Evolutionary conservation across 164 flowering plant genomes (phyloP), one percentile per base, ranked within the genome.

Genomic region (Stephania cephalantha): DNA sequence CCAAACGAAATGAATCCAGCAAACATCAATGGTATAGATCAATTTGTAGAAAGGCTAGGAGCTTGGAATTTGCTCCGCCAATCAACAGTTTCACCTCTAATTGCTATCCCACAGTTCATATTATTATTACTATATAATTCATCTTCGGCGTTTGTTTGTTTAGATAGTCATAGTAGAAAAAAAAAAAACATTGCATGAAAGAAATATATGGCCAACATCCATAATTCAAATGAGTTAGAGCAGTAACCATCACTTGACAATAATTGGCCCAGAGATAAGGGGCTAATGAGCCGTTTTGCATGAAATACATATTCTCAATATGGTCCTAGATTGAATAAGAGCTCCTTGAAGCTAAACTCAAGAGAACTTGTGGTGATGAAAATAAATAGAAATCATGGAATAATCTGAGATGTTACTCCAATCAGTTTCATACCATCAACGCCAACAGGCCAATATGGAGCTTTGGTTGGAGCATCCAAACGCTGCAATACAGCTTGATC

Each of bases 401-500:
- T 58, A 9, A 58, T 58, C 18, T 6, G 20, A 58, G 18, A 10
- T 15, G 64, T 58, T 58, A 58, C 0, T 46, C 55, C 29, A 70
- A 7, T 29, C 22, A 53, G 44, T 50, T 53, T 82, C 91, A 53
- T 46, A 93, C 99, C 99, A 76, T 86, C 90, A 81, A 84, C 90
- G 55, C 91, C 93, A 81, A 90, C 97, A 80, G 99, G 97, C 99
- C 99, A 95, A 75, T 58, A 73, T 52, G 99, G 97, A 85, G 99
- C 97, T 81, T 84, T 91, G 22, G 97, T 95, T 55, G 93, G 81
- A 81, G 97, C 94, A 90, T 91, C 97, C 83, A 95, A 74, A 22
- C 94, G 91, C 70, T 87, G 82, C 85, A 95, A 81, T 81, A 90
- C 86, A 55, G 81, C 58, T 75, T 86, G 79, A 82, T 90, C 91